Base-by-base conservation (phyloP, 192 early-diverging fungal species). In the Phycomyces nitens region DNA sequence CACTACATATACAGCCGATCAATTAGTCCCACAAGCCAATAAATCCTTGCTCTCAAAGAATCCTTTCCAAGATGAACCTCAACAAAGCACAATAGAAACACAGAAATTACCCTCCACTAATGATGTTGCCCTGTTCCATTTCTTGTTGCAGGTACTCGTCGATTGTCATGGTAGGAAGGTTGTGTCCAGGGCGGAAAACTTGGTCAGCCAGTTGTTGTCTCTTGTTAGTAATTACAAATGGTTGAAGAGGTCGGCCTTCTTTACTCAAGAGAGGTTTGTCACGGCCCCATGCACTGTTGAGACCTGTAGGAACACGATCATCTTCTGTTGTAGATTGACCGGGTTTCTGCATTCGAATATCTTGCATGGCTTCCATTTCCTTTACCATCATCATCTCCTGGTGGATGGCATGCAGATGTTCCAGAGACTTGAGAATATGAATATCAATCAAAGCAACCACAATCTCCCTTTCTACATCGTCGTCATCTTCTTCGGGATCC, bases 141-240 rank as follows among this genome's bases (percentile, higher is more conserved):
- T 99, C 94, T 54, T 86, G 82, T 51, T 92, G 81, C 60, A 98
- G 65, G 65, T 95, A 99, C 75, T 98, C 91, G 49, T 99, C 97
- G 52, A 99, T 86, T 0, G 92, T 83, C 96, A 99, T 98, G 5
- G 96, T 97, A 7, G 97, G 97, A 60, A 99, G 64, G 24, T 82
- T 88, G 72, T 91, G 90, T 11, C 90, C 86, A 0, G 91, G 92
- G 20, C 88, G 54, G 68, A 63, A 99, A 12, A 98, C 96, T 21
- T 84, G 79, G 26, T 95, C 77, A 54, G 81, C 80, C 52, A 96
- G 80, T 42, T 81, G 78, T 62, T 89, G 79, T 5, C 91, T 84
- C 60, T 89, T 73, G 61, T 77, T 90, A 1, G 90, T 93, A 39
- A 99, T 85, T 21, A 92, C 80, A 81, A 99, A 99, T 20, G 96